Evolutionary conservation across 495 filamentous ascomycete species (phyloP).

Genomic region (Neurospora pannonica): DNA sequence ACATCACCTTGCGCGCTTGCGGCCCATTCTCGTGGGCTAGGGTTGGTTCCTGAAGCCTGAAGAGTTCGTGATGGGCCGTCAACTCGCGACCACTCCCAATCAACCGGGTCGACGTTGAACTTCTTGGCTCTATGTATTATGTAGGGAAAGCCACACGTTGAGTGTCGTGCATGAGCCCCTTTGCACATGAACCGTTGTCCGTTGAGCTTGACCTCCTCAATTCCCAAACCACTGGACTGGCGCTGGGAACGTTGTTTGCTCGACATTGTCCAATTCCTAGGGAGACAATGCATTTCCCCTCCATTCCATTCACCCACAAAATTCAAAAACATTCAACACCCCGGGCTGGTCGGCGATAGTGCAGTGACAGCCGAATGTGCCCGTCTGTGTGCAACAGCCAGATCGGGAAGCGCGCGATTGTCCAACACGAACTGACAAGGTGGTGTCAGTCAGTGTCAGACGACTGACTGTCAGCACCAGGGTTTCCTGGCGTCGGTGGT

Average conservation of each 20-base stretch:
- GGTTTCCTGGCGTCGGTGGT: background rate
- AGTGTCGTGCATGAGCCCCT: background rate
- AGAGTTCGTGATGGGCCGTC: background rate
- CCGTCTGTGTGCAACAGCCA: background rate
- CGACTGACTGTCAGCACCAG: background rate
- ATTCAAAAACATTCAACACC: background rate
- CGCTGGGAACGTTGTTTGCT: background rate
- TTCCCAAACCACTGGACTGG: background rate
- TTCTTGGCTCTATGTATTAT: background rate
- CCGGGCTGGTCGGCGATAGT: background rate
- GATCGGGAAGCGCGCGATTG: background rate
- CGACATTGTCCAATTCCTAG: background rate
- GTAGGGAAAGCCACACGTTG: background rate
- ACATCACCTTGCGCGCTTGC: background rate
- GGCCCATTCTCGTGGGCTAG: background rate
- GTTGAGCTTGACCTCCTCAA: background rate
- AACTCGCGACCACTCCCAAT: background rate
- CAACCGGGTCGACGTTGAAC: background rate
- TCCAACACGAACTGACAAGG: background rate
- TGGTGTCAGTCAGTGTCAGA: background rate
- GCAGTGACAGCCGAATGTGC: background rate
- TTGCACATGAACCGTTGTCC: background rate
- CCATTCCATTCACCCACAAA: background rate
- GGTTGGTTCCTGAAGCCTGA: background rate
- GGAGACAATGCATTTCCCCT: background rate